These are phyloP conservation scores for Teunomyces tritomae DNA, from an alignment of 805 yeast genomes.

Conservation along the genomic window DNA sequence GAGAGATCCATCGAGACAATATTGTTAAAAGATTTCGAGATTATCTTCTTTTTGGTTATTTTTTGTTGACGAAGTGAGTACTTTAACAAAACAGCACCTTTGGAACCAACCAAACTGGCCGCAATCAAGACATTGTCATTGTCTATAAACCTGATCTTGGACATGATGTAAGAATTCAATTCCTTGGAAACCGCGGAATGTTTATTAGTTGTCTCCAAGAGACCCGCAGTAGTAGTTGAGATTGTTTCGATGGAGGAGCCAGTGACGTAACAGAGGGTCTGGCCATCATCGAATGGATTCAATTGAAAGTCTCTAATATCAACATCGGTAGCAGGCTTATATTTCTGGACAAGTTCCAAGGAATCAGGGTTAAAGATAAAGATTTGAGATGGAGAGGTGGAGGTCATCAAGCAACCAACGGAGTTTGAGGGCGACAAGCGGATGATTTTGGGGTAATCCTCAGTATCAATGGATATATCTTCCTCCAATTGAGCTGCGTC, in stretches of 20 bases:
- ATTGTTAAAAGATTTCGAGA: conserved; percentile 52
- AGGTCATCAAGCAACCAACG: conserved; percentile 66
- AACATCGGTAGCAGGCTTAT: conserved; percentile 51
- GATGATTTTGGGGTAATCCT: conserved; percentile 65
- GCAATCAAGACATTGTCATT: conserved; percentile 31
- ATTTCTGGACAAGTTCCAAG: conserved; percentile 52
- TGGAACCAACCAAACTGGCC: conserved; percentile 28
- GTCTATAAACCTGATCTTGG: conserved; percentile 43
- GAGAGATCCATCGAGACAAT: conserved; percentile 52
- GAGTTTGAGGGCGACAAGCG: conserved; percentile 56
- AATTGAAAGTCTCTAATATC: conserved; percentile 62
- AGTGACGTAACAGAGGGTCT: conserved; percentile 62
- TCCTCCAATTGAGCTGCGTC: conserved; percentile 60
- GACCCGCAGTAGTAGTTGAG: conserved; percentile 46
- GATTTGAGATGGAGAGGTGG: conserved; percentile 60
- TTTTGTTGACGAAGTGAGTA: conserved; percentile 43
- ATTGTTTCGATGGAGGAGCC: conserved; percentile 48
- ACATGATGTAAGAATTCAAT: conserved; percentile 28
- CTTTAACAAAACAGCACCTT: conserved; percentile 42
- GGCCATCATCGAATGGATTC: conserved; percentile 57
- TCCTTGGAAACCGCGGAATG: conserved; percentile 17
- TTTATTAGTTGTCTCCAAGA: conserved; percentile 24
- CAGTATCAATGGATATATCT: conserved; percentile 33
- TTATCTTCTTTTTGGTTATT: conserved; percentile 38
- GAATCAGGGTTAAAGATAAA: conserved; percentile 58